Evolutionary conservation across 345 rosid species (phyloP), one percentile per base, ranked within the genome.

Genomic region (Cochlearia excelsa): DNA sequence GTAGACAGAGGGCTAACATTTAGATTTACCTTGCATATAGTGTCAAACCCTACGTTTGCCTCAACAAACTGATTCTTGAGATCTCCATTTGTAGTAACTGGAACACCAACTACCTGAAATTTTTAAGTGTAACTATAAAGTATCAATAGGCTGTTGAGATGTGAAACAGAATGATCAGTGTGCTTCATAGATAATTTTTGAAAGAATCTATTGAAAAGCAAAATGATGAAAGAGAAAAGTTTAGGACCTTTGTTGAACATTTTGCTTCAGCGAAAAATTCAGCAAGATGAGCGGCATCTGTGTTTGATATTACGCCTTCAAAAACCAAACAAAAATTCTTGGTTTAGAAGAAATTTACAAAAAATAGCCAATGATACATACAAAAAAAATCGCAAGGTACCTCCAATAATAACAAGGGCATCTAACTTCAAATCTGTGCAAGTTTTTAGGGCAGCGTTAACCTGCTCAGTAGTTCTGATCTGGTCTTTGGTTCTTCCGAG

Each of bases 241-340:
- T 52, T 28, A 58, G 46, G 37, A 71, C 99, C 92, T 90, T 89
- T 4, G 99, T 93, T 54, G 75, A 70, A 79, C 99, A 87, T 65
- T 85, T 74, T 46, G 90, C 85, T 74, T 72, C 97, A 41, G 92
- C 88, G 75, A 93, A 93, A 65, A 82, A 89, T 73, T 93, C 99
- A 40, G 99, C 95, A 53, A 93, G 99, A 72, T 93, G 95, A 70
- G 97, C 99, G 27, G 99, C 99, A 77, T 93, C 99, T 2, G 99
- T 84, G 78, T 93, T 93, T 66, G 97, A 93, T 42, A 81, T 87
- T 45, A 90, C 92, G 59, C 99, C 99, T 93, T 63, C 59, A 80
- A 16, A 16, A 49, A 5, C 56, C 6, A 7, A 61, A 6, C 61
- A 54, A 5, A 66, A 39, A 5, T 28, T 46, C 28, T 16, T 39